phyloP scores from a whole-genome alignment of 768 basidiomycete species.

The Podaxis rugospora region DNA sequence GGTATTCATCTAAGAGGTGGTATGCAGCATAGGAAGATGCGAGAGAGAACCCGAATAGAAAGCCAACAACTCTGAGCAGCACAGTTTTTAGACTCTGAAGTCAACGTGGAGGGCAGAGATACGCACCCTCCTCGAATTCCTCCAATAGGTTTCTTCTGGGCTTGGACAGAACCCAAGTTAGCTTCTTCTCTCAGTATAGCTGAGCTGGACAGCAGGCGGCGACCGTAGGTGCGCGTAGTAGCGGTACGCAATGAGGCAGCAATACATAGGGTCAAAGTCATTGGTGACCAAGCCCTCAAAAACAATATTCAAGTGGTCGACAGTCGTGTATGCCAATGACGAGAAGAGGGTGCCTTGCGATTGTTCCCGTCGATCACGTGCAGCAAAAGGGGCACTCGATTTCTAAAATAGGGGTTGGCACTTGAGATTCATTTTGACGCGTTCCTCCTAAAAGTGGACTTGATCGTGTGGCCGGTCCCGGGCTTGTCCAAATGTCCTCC shows the following conservation, averaged over 20 bases:
- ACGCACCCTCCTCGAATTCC: constrained; percentile 63
- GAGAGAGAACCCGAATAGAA: constrained; percentile 86
- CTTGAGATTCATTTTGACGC: not conserved
- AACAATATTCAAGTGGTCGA: not conserved
- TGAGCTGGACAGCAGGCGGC: not conserved
- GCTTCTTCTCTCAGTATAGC: constrained; percentile 20
- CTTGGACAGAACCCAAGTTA: constrained; percentile 50
- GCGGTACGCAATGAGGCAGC: not conserved
- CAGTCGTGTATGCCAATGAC: not conserved
- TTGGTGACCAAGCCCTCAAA: not conserved
- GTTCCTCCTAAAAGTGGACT: not conserved
- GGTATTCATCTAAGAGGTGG: constrained; percentile 87
- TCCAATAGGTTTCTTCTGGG: constrained; percentile 72
- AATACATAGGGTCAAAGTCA: not conserved
- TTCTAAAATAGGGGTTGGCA: not conserved
- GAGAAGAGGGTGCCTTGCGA: not conserved
- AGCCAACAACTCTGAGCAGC: constrained; percentile 65
- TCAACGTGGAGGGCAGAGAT: not conserved
- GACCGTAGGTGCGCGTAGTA: not conserved
- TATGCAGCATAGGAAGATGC: constrained; percentile 86
- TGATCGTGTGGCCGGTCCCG: not conserved
- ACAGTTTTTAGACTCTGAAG: not conserved
- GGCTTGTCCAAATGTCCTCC: not conserved
- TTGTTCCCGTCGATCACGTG: constrained; percentile 9
- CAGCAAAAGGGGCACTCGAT: not conserved